Conservation (phyloP, 768 basidiomycete species). For the Leccinum imitatum region DNA sequence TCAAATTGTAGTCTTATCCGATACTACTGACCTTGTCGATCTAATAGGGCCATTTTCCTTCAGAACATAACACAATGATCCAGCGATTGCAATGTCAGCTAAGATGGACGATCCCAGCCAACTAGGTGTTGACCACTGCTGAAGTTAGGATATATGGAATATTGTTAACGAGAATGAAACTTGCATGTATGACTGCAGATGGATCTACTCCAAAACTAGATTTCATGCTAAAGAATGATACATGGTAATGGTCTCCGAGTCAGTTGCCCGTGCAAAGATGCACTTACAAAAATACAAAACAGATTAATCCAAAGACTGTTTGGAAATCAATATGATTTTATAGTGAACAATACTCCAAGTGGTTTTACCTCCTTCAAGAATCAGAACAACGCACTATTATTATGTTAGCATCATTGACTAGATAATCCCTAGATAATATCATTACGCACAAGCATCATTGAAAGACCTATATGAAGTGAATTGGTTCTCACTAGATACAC, state of each 20-base stretch:
- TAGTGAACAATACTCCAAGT: not conserved
- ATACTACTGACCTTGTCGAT: slow-evolving; percentile 13
- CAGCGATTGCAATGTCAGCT: slow-evolving; percentile 25
- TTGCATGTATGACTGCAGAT: not conserved
- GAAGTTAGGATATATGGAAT: not conserved
- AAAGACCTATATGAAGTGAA: not conserved
- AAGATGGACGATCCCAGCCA: slow-evolving; percentile 26
- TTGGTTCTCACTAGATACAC: slow-evolving; percentile 11
- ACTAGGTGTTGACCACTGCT: slow-evolving; percentile 20
- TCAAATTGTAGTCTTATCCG: not conserved
- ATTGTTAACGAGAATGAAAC: not conserved
- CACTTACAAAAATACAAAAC: slow-evolving; percentile 15
- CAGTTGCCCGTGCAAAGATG: not conserved
- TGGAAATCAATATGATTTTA: slow-evolving; percentile 2
- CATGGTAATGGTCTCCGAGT: not conserved
- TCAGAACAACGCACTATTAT: slow-evolving; percentile 13
- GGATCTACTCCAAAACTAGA: not conserved
- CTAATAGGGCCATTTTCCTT: slow-evolving; percentile 2
- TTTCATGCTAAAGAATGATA: slow-evolving; percentile 2
- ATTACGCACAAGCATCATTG: slow-evolving; percentile 20
- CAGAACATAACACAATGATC: slow-evolving; percentile 18
- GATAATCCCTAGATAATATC: not conserved
- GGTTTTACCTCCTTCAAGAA: slow-evolving; percentile 23
- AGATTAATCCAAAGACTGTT: slow-evolving; percentile 19
- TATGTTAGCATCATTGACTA: not conserved